These are phyloP conservation scores for Trichoderma atrobrunneum DNA, from an alignment of 2,329 filamentous ascomycete genomes.

Conservation along the genomic window DNA sequence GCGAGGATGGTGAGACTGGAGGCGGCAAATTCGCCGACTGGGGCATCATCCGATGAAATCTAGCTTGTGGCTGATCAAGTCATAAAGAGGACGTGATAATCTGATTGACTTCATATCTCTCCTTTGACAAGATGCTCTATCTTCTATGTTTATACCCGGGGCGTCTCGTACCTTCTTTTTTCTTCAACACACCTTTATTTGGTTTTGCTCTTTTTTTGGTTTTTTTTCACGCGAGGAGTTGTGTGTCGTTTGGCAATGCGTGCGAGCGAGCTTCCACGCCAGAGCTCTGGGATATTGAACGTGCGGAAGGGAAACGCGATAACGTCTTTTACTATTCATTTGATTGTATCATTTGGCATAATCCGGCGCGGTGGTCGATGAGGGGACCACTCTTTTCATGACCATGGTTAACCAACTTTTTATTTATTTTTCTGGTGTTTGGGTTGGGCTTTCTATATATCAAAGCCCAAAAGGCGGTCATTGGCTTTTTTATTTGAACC, in stretches of 20 bases:
- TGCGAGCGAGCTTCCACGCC: background rate
- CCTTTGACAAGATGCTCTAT: conserved; percentile 10
- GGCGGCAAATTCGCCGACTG: conserved; percentile 68
- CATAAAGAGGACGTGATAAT: background rate
- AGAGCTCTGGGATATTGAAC: conserved; percentile 2
- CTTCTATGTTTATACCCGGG: conserved; percentile 14
- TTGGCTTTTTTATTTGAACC: background rate
- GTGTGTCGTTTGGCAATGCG: conserved; percentile 2
- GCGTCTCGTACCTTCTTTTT: conserved; percentile 5
- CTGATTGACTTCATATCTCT: conserved; percentile 11
- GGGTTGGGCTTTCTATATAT: background rate
- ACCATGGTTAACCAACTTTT: background rate
- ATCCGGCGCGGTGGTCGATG: conserved; percentile 28
- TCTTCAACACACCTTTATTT: background rate
- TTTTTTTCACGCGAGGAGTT: conserved; percentile 6
- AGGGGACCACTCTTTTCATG: background rate
- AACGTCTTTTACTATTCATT: conserved; percentile 11
- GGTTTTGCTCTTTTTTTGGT: background rate
- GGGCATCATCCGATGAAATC: conserved; percentile 69
- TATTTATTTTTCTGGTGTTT: background rate
- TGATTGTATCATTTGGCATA: conserved; percentile 31
- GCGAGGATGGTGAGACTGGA: conserved; percentile 63
- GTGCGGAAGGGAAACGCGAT: conserved; percentile 5
- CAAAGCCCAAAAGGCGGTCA: background rate
- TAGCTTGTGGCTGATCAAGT: background rate